Base-by-base conservation (phyloP, 2,329 filamentous ascomycete genomes). In the Pestalotiopsis sp. region DNA sequence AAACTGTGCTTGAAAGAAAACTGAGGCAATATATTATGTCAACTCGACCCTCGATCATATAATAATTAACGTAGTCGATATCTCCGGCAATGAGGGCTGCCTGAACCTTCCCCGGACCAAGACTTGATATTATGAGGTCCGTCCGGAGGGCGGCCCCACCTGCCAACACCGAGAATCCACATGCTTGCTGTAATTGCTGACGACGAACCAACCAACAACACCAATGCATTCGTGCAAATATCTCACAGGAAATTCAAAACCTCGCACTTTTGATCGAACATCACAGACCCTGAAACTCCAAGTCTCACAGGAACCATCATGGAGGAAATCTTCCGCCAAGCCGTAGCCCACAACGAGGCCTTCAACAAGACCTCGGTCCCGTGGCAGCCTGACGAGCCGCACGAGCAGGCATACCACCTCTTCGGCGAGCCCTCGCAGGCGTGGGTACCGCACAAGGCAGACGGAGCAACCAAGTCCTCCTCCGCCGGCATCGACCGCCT, bases 311-410 rank as follows among this genome's bases (percentile, higher is more conserved):
- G 7, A 36, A 36, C 7, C 9, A n/a, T 3, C 27, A 77, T 78
- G 76, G 72, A 75, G 1, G 72, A 73, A 23, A 27, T 73, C n/a
- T 38, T 77, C 39, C 64, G 72, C 49, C 70, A 72, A n/a, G 68
- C 70, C 17, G 68, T 77, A 27, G 31, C 69, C n/a, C 61, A 69
- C n/a, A 69, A 61, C 52, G 68, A 71, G n/a, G 65, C 59, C 12
- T 41, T 66, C 20, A 64, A 36, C 38, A 75, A 73, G 67, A 67
- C 71, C 45, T 64, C 70, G 1, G 66, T 73, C 7, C 71, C 73
- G 11, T 77, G 76, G 75, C 70, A 70, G 39, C 67, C 70, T 1
- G 75, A 79, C 62, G 62, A 73, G 39, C 76, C 76, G 20, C 66
- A 70, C 59, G 31, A 73, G 2, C 78, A 79, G 66, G 59, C 73